A percentile compares a stretch with the other conserved stretches of the same genome.
Evolutionary conservation across 371 early-diverging fungal genomes (phyloP).

Genomic region (Entomophthora muscae): DNA sequence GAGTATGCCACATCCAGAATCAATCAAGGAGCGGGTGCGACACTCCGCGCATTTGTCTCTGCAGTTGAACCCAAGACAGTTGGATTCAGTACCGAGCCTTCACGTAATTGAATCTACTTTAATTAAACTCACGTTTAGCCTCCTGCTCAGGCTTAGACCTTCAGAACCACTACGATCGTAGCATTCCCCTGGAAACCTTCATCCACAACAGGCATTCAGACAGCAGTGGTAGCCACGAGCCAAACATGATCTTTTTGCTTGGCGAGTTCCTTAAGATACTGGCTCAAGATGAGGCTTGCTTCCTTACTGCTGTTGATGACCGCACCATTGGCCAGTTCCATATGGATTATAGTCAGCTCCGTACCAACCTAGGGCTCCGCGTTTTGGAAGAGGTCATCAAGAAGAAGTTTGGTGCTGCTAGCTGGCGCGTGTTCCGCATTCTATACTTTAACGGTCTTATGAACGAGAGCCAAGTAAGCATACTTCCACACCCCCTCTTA

Average conservation of each 20-base stretch:
- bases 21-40: conserved; percentile 44
- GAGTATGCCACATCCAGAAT: conserved; percentile 37
- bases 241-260: conserved; percentile 24
- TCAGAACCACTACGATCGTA: not conserved
- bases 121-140: not conserved
- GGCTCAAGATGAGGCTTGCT: conserved; percentile 34
- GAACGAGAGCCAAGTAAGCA: conserved; percentile 52
- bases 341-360: conserved; percentile 37
- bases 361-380: conserved; percentile 32
- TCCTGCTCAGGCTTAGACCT: not conserved
- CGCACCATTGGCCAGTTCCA: conserved; percentile 55
- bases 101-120: conserved; percentile 19
- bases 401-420: conserved; percentile 58
- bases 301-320: conserved; percentile 48
- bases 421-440: conserved; percentile 52
- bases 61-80: conserved; percentile 23
- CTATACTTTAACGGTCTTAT: conserved; percentile 59
- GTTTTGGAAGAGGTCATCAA: conserved; percentile 45
- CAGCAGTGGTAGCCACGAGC: conserved; percentile 21
- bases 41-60: conserved; percentile 36
- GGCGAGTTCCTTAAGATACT: conserved; percentile 47
- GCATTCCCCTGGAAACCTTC: not conserved
- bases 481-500: not conserved
- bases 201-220: conserved; percentile 11
- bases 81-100: conserved; percentile 27